These are phyloP conservation scores for Macrophomina tecta DNA, from an alignment of 2,329 filamentous ascomycete genomes.

Conservation along the genomic window DNA sequence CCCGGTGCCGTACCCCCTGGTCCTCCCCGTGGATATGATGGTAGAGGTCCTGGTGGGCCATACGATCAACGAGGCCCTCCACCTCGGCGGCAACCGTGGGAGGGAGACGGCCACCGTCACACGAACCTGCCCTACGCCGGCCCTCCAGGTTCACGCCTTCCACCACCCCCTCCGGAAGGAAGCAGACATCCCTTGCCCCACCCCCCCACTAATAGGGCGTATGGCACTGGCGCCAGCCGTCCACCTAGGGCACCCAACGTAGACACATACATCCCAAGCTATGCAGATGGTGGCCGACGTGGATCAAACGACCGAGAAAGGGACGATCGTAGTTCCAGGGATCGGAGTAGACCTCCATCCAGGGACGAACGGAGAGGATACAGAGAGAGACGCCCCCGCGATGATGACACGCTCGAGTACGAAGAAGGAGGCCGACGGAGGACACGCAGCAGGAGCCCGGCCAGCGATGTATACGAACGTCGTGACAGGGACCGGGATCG, in stretches of 20 bases:
- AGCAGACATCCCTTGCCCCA: conserved; percentile 43
- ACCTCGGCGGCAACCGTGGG: conserved; percentile 39
- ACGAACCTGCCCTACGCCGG: conserved; percentile 27
- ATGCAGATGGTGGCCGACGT: conserved; percentile 34
- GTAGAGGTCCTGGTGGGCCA: conserved; percentile 38
- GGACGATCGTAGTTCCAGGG: conserved; percentile 39
- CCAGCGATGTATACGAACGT: conserved; percentile 35
- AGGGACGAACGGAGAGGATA: conserved; percentile 42
- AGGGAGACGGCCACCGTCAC: conserved; percentile 31
- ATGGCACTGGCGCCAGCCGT: conserved; percentile 30
- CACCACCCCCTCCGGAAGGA: conserved; percentile 45
- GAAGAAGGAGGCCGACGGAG: conserved; percentile 39
- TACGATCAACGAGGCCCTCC: conserved; percentile 37
- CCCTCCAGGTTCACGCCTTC: conserved; percentile 31
- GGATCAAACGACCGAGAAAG: conserved; percentile 38
- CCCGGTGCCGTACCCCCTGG: conserved; percentile 43
- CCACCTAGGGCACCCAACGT: conserved; percentile 33
- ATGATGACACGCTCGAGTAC: conserved; percentile 34
- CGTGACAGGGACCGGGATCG: conserved; percentile 29
- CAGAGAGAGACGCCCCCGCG: conserved; percentile 32
- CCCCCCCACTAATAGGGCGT: conserved; percentile 37
- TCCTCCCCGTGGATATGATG: conserved; percentile 37
- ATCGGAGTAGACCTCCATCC: conserved; percentile 38
- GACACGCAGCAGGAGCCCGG: conserved; percentile 43
- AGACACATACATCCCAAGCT: conserved; percentile 55